Conservation (phyloP, 352 stramenopile species). For the Thalassiosira exigua region DNA sequence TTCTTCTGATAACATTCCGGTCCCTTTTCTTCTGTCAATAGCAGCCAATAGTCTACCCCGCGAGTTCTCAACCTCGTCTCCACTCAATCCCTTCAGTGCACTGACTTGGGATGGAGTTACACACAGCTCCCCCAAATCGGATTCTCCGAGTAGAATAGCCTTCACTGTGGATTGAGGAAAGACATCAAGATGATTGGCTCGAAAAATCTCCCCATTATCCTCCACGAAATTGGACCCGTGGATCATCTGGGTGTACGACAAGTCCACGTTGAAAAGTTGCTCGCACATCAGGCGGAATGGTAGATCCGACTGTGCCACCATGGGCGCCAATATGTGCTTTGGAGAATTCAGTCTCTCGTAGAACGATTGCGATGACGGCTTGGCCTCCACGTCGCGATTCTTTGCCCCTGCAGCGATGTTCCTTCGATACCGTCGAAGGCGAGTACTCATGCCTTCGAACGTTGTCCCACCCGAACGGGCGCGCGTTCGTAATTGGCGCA, state of each 20-base stretch:
- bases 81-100: conserved; percentile 50
- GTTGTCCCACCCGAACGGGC: not conserved
- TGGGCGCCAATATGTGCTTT: conserved; percentile 87
- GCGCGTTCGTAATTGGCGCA: conserved; percentile 1
- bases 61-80: conserved; percentile 46
- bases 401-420: too few species aligned
- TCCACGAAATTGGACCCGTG: conserved; percentile 92
- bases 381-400: not conserved
- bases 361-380: conserved; percentile 7
- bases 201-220: conserved; percentile 69
- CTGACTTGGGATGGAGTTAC: conserved; percentile 40
- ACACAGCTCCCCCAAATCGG: conserved; percentile 65
- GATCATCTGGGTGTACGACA: conserved; percentile 97
- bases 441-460: too few species aligned
- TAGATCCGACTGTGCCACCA: conserved; percentile 96
- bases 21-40: conserved; percentile 18
- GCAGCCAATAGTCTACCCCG: conserved; percentile 38
- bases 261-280: conserved; percentile 88
- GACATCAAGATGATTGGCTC: conserved; percentile 77
- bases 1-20: conserved; percentile 1
- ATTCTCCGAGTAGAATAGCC: conserved; percentile 88
- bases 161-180: conserved; percentile 42
- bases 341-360: conserved; percentile 57
- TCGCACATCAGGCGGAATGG: conserved; percentile 94
- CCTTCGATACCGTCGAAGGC: too few species aligned